Base-by-base conservation (phyloP, 1,139 yeast genomes). In the Kodamaea plutei region DNA sequence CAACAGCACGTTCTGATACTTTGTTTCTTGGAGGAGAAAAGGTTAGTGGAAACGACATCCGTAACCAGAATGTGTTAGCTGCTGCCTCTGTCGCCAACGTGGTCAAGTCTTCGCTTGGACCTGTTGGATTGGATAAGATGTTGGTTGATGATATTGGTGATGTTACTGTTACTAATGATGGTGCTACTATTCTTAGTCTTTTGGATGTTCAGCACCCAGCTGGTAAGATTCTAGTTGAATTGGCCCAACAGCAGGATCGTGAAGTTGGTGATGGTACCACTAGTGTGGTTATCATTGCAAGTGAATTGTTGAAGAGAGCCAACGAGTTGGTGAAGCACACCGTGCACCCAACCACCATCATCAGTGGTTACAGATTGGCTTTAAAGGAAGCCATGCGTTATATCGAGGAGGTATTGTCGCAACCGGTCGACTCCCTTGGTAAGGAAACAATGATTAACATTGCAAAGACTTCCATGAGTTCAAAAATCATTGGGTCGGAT, bases 231-330 rank as follows among this genome's bases (percentile, higher is more conserved):
- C 69, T 93, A 40, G 98, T 93, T 29, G 98, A 93, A 54, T 73
- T 93, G 53, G 99, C 98, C 3, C 96, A 91, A 58, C 98, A 93
- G 58, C 99, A 93, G 64, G 99, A 93, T 58, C 78, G 96, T 52
- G 98, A 93, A 62, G 96, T 93, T 36, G 99, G 99, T 36, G 99
- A 93, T 55, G 99, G 99, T 48, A 84, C 95, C 28, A 84, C 95
- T 1, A 83, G 95, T n/a, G 97, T 91, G 29, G 97, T 91, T 28
- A 87, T 91, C 41, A 82, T 91, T 56, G 97, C 98, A 19, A 76
- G 95, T 28, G 99, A 93, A 61, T 68, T 93, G 38, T 70, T 93
- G 52, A 83, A 85, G 52, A 74, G 96, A 44, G 98, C 98, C 30
- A 88, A 89, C 57, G 97, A 89, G 48, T 70, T 93, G 45, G 98